These are phyloP conservation scores for Colletotrichum lindemuthianum DNA, from an alignment of 2,329 filamentous ascomycete species.

Conservation along the genomic window DNA sequence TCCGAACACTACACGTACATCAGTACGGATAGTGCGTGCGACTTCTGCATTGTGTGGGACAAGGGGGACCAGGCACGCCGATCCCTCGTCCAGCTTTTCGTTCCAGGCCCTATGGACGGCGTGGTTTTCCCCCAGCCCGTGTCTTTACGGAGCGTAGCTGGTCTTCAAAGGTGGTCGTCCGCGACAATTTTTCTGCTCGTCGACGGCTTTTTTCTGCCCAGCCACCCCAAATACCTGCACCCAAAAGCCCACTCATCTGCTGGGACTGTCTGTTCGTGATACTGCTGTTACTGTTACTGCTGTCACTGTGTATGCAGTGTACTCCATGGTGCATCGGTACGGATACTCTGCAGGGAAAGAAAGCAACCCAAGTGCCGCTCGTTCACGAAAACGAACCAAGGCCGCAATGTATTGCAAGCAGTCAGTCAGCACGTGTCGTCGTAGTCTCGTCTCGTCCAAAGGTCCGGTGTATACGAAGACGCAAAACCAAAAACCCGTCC, in stretches of 20 bases:
- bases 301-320: constrained; percentile 11
- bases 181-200: constrained; percentile 5
- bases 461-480: too few species aligned
- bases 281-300: constrained; percentile 9
- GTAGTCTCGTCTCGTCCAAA: too few species aligned
- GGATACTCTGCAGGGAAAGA: too few species aligned
- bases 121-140: constrained; percentile 15
- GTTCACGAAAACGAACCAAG: too few species aligned
- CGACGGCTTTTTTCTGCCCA: constrained; percentile 28
- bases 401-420: too few species aligned
- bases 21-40: too few species aligned
- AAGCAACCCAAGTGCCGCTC: too few species aligned
- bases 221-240: constrained; percentile 5
- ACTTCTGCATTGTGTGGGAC: constrained; percentile 4
- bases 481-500: too few species aligned
- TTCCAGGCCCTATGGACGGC: constrained; percentile 18
- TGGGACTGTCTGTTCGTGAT: constrained; percentile 12
- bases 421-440: too few species aligned
- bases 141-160: constrained; percentile 8
- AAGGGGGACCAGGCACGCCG: constrained; percentile 27
- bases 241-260: constrained; percentile 18
- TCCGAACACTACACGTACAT: too few species aligned
- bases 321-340: too few species aligned
- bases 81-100: constrained; percentile 28
- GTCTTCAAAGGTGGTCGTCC: neutral